Evolutionary conservation across 371 early-diverging fungal genomes (phyloP).

Genomic region (Chytridium lagenaria): DNA sequence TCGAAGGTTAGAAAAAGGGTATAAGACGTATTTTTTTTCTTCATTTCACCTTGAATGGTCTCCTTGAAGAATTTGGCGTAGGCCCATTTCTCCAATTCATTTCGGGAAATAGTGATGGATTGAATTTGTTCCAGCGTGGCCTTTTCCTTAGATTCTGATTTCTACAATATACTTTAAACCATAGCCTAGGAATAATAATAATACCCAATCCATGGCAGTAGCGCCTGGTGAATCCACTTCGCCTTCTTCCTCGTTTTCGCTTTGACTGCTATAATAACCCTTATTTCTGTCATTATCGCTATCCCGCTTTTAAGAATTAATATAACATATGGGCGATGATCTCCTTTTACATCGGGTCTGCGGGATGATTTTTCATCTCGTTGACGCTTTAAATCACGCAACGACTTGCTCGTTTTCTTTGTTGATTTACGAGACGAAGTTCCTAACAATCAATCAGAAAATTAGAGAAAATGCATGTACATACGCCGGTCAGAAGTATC

Average conservation of each 20-base stretch:
- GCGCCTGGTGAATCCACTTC: not conserved
- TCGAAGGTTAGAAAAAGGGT: not conserved
- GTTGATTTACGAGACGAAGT: conserved; percentile 1
- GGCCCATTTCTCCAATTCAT: conserved; percentile 30
- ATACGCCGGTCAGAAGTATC: conserved; percentile 15
- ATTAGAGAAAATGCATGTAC: not conserved
- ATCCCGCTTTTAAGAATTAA: too few species aligned
- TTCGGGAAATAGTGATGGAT: conserved; percentile 18
- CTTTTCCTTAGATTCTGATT: not conserved
- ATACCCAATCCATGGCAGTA: too few species aligned
- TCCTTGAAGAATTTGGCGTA: conserved; percentile 29
- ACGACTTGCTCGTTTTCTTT: conserved; percentile 22
- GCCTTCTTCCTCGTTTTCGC: conserved; percentile 17
- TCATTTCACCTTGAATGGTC: conserved; percentile 26
- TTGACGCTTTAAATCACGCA: conserved; percentile 25
- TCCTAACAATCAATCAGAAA: not conserved
- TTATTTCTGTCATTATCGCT: too few species aligned
- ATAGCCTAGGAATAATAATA: too few species aligned
- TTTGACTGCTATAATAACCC: conserved; percentile 21
- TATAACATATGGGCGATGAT: too few species aligned
- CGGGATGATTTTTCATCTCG: conserved; percentile 30
- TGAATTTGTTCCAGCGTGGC: conserved; percentile 10
- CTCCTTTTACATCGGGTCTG: conserved; percentile 7
- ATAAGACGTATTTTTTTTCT: not conserved
- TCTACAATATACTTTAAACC: not conserved